Evolutionary conservation across 495 filamentous ascomycete species (phyloP).

Genomic region (Clohesyomyces aquaticus): DNA sequence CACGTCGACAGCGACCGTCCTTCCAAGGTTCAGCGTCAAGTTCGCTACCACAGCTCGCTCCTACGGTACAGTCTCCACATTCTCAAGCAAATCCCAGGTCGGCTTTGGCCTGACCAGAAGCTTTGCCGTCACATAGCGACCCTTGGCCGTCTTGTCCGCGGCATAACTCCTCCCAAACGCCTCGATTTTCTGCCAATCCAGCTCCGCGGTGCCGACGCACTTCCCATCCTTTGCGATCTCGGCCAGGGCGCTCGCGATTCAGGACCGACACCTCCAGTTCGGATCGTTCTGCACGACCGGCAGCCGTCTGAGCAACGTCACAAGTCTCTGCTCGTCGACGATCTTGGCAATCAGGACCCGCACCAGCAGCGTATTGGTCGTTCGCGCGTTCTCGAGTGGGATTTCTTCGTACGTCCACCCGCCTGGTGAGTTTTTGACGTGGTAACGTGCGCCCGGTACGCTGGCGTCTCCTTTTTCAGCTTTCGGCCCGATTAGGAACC

Average conservation of each 20-base stretch:
- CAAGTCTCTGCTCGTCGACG: conserved; percentile 21
- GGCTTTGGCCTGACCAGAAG: conserved; percentile 34
- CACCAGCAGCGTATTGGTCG: conserved; percentile 18
- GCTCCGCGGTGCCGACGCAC: conserved; percentile 25
- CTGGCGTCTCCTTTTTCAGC: conserved; percentile 5
- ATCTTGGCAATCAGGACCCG: conserved; percentile 28
- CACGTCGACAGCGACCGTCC: conserved; percentile 23
- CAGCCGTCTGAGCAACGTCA: conserved; percentile 14
- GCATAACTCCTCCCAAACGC: conserved; percentile 23
- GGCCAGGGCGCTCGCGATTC: conserved; percentile 22
- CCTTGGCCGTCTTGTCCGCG: conserved; percentile 17
- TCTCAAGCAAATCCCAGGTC: conserved; percentile 49
- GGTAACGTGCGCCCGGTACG: conserved; percentile 20
- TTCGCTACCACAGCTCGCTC: too few species aligned
- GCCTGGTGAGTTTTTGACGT: conserved; percentile 27
- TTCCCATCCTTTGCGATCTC: conserved; percentile 24
- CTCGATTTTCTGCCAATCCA: conserved; percentile 28
- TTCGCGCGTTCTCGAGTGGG: conserved; percentile 17
- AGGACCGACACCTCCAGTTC: conserved; percentile 27
- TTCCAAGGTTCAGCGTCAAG: conserved; percentile 2
- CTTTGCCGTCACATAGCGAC: conserved; percentile 11
- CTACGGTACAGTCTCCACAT: conserved; percentile 43
- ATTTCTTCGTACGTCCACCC: conserved; percentile 29
- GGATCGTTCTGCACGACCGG: conserved; percentile 24
- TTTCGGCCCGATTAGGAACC: conserved; percentile 28